phyloP scores from a whole-genome alignment of 106 monocot species.

The Apostasia shenzhenica region DNA sequence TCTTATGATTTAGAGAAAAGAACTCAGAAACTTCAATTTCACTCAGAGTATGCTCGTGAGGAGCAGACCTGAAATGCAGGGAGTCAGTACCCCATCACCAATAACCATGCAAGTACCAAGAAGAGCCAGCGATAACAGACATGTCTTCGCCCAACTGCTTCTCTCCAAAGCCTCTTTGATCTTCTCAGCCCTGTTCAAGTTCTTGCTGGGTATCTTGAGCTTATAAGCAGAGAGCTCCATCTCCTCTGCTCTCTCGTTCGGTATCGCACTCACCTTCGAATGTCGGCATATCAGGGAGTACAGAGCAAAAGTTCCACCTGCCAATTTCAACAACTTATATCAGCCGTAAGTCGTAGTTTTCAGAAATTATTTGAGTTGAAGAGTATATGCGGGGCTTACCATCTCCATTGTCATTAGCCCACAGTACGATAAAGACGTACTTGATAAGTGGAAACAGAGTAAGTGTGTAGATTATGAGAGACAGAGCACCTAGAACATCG shows the following conservation, averaged over 20 bases:
- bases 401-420: conserved; percentile 44
- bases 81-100: conserved; percentile 62
- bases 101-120: conserved; percentile 68
- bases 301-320: conserved; percentile 68
- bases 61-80: conserved; percentile 48
- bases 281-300: conserved; percentile 60
- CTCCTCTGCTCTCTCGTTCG: conserved; percentile 30
- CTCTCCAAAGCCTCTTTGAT: conserved; percentile 37
- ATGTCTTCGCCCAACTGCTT: conserved; percentile 25
- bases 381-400: conserved; percentile 6
- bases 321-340: background rate
- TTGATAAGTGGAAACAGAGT: conserved; percentile 29
- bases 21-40: background rate
- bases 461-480: conserved; percentile 35
- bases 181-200: conserved; percentile 26
- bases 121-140: conserved; percentile 25
- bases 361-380: too few relatives aligned
- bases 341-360: too few relatives aligned
- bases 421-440: conserved; percentile 45
- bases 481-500: conserved; percentile 34
- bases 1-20: background rate
- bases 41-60: background rate
- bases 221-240: conserved; percentile 36
- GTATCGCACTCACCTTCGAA: conserved; percentile 31
- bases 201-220: conserved; percentile 25